Conservation (phyloP, 2,329 filamentous ascomycete genomes). For the Arthrobotrys iridis region DNA sequence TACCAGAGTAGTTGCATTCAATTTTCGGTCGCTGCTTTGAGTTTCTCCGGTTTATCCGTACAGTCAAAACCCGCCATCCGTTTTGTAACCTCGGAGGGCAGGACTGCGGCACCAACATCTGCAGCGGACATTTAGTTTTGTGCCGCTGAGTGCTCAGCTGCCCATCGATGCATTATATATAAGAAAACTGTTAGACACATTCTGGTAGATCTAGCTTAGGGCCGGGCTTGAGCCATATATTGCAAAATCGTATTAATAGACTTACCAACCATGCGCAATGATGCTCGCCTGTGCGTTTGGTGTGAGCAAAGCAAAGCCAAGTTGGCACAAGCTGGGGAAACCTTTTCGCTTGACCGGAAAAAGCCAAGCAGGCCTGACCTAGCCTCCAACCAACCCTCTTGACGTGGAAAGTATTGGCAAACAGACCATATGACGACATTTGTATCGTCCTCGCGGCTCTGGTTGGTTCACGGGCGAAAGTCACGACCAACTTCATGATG, state of each 20-base stretch:
- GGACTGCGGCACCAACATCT: no score
- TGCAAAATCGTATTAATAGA: background rate
- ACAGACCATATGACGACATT: constrained; percentile 45
- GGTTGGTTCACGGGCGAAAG: constrained; percentile 27
- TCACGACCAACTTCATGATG: constrained; percentile 12
- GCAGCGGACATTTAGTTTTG: no score
- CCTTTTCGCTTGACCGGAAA: background rate
- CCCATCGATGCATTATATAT: no score
- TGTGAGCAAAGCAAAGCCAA: background rate
- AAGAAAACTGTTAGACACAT: no score
- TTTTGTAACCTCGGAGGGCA: no score
- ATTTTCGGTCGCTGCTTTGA: background rate
- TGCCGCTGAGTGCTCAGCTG: no score
- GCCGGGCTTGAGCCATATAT: no score
- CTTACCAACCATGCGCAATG: background rate
- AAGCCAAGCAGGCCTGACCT: constrained; percentile 16
- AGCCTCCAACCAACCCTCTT: constrained; percentile 27
- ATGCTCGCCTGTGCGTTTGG: background rate
- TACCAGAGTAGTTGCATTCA: background rate
- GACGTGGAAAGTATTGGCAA: constrained; percentile 33
- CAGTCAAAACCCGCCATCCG: background rate
- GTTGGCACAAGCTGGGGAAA: background rate
- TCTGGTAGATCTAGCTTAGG: no score
- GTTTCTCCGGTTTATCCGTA: constrained; percentile 11
- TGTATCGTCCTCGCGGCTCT: background rate